Percentiles rank a stretch among this genome's conserved stretches.
Evolutionary conservation across 2,329 filamentous ascomycete species (phyloP).

Genomic region (Rhynchosporium agropyri): DNA sequence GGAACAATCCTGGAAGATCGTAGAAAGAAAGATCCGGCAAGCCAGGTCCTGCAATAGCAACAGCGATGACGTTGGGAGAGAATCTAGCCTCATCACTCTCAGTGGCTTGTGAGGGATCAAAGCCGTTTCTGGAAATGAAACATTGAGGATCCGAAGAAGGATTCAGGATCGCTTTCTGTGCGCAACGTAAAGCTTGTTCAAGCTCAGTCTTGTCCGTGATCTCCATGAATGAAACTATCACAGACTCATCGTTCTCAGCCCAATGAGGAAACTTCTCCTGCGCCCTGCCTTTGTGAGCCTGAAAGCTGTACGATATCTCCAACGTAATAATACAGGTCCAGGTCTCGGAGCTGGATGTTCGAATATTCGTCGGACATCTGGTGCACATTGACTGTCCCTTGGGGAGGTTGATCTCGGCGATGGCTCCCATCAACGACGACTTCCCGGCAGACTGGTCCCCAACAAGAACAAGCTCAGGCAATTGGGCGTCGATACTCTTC

Average conservation of each 20-base stretch:
- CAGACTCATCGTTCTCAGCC: constrained; percentile 42
- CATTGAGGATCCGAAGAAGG: constrained; percentile 55
- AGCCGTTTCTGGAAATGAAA: constrained; percentile 43
- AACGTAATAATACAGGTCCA: constrained; percentile 74
- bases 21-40: constrained; percentile 80
- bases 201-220: constrained; percentile 65
- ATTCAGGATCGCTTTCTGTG: constrained; percentile 77
- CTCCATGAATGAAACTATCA: constrained; percentile 61
- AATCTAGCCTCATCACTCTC: constrained; percentile 60
- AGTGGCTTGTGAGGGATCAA: background rate
- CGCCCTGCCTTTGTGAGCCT: constrained; percentile 39
- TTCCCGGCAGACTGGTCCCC: constrained; percentile 88
- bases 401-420: constrained; percentile 72
- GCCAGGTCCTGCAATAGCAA: constrained; percentile 72
- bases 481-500: constrained; percentile 59
- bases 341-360: constrained; percentile 55
- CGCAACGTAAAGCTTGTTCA: constrained; percentile 69
- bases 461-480: constrained; percentile 81
- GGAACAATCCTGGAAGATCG: constrained; percentile 82
- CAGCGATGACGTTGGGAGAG: constrained; percentile 77
- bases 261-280: background rate
- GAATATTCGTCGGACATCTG: constrained; percentile 78
- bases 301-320: constrained; percentile 64
- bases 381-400: constrained; percentile 75
- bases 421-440: constrained; percentile 65